Conservation (phyloP, 257 asterid genomes). For the Marsdenia floribunda region DNA sequence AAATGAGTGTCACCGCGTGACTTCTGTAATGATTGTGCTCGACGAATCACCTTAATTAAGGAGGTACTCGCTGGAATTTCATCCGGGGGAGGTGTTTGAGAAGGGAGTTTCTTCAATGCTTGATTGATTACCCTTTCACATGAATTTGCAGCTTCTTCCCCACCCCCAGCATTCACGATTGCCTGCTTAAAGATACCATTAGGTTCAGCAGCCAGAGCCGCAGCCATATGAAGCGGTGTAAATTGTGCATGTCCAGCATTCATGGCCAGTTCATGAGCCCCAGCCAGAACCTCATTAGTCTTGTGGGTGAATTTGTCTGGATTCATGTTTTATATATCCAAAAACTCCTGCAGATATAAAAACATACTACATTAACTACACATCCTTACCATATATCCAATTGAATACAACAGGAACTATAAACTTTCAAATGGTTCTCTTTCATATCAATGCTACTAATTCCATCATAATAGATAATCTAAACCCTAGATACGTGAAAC, state of each 20-base stretch:
- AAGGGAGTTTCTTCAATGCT: constrained; percentile 32
- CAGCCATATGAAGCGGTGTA: constrained; percentile 27
- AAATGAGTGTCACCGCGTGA: constrained; percentile 28
- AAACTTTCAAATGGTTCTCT: not conserved
- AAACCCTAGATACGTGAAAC: not conserved
- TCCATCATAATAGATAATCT: not conserved
- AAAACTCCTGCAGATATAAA: not conserved
- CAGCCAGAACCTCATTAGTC: constrained; percentile 35
- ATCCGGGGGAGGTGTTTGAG: constrained; percentile 36
- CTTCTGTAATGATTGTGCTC: constrained; percentile 27
- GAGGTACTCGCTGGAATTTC: constrained; percentile 33
- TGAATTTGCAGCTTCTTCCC: constrained; percentile 27
- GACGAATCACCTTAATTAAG: constrained; percentile 26
- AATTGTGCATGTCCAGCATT: constrained; percentile 34
- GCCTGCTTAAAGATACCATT: constrained; percentile 33
- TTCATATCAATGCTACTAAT: not conserved
- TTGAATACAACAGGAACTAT: no score
- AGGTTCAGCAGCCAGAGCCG: constrained; percentile 19
- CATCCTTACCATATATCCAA: not conserved
- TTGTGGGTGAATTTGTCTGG: constrained; percentile 39
- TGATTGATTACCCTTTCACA: constrained; percentile 31
- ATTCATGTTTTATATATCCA: constrained; percentile 16
- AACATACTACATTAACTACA: not conserved
- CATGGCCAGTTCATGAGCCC: constrained; percentile 30
- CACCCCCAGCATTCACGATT: constrained; percentile 17